phyloP scores from a whole-genome alignment of 345 rosid species.

The Streptanthus diversifolius region DNA sequence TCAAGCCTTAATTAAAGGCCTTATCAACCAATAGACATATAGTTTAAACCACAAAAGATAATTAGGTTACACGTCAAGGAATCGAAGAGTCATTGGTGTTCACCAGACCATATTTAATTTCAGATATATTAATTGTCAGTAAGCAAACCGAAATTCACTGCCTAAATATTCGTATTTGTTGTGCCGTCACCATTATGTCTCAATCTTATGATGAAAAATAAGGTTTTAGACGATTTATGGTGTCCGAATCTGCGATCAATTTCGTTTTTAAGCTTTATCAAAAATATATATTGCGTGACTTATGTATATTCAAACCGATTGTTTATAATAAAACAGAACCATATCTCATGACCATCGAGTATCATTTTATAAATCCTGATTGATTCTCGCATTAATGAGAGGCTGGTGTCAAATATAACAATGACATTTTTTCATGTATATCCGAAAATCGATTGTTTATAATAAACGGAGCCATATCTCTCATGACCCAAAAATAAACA shows the following conservation, averaged over 20 bases:
- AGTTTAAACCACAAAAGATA: constrained; percentile 8
- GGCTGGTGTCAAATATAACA: background rate
- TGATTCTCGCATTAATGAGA: background rate
- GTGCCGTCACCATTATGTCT: constrained; percentile 4
- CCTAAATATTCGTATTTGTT: background rate
- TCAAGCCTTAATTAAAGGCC: constrained; percentile 10
- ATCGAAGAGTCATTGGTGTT: constrained; percentile 12
- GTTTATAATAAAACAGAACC: background rate
- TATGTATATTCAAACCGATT: too few species aligned
- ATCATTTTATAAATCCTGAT: background rate
- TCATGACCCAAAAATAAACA: background rate
- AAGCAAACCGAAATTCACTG: constrained; percentile 12
- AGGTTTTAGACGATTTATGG: background rate
- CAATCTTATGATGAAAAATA: background rate
- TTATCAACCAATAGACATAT: constrained; percentile 16
- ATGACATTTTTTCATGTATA: background rate
- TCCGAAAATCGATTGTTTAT: background rate
- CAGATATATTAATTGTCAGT: constrained; percentile 4
- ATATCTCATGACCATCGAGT: background rate
- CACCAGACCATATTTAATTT: constrained; percentile 24
- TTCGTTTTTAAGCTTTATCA: background rate
- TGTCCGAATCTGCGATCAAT: background rate
- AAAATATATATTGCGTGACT: background rate
- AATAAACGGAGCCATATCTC: background rate
- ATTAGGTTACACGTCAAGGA: constrained; percentile 26